Evolutionary conservation across 352 stramenopile genomes (phyloP).

Genomic region (Pythium rhizo-oryzae): DNA sequence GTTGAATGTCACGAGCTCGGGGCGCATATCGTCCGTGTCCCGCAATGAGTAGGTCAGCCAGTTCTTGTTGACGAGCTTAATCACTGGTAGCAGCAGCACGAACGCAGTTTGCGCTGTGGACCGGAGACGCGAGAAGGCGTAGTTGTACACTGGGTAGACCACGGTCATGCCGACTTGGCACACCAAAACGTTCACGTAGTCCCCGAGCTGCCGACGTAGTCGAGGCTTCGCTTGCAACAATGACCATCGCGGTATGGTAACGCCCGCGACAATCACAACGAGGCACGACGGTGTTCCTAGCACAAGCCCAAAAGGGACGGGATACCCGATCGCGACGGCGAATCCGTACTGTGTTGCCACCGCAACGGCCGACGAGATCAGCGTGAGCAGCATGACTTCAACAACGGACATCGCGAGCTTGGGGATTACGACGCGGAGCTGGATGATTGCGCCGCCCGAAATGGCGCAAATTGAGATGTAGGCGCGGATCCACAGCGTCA

Average conservation of each 20-base stretch:
- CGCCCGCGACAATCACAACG: slow-evolving; percentile 5
- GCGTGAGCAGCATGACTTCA: neutral
- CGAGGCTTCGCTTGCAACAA: neutral
- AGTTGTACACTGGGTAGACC: slow-evolving; percentile 29
- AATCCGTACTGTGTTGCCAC: slow-evolving; percentile 3
- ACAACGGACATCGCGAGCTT: neutral
- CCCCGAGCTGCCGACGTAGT: neutral
- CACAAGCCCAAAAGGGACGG: slow-evolving; percentile 3
- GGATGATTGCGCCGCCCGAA: neutral
- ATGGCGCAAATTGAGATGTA: slow-evolving; percentile 7
- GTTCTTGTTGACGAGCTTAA: slow-evolving; percentile 47
- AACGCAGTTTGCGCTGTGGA: slow-evolving; percentile 16
- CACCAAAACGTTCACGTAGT: slow-evolving; percentile 10
- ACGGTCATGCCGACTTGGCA: slow-evolving; percentile 20
- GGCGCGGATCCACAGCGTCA: neutral
- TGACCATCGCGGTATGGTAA: neutral
- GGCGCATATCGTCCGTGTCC: slow-evolving; percentile 29
- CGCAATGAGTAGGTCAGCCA: slow-evolving; percentile 28
- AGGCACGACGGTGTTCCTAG: slow-evolving; percentile 4
- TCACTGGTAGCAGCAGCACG: slow-evolving; percentile 33
- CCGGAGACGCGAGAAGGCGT: slow-evolving; percentile 4
- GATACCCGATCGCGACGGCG: slow-evolving; percentile 10
- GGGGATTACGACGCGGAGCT: slow-evolving; percentile 12
- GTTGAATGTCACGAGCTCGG: slow-evolving; percentile 26
- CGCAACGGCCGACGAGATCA: neutral